Evolutionary conservation across 148 eudicot species (phyloP), one percentile per base, ranked within the genome.

Genomic region (Amaranthus palmeri): DNA sequence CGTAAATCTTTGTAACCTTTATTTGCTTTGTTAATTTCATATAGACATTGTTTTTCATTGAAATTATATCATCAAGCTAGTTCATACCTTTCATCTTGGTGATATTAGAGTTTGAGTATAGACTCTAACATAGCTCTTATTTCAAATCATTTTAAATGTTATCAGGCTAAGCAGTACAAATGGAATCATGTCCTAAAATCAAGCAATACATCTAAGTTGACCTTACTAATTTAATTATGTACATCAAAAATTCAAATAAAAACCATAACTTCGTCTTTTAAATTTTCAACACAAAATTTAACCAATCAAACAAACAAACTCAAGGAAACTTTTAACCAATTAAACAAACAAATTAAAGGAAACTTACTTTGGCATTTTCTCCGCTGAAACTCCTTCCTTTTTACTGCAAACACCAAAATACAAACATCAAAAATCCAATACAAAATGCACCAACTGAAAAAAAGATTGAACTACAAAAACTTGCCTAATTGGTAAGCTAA

Each of bases 401-500:
- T 82, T 83, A 85, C 98, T 92, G 83, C 82, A 79, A 84, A 75
- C 53, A 65, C 65, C 66, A 56, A 50, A 44, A 67, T 53, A 25
- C 5, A 52, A 72, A 64, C 8, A 8, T 41, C 6, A 57, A 63
- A 43, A 62, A 12, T 42, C 3, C 5, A 54, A 8, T 12, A 67
- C 41, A 61, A 10, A 12, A 50, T 52, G 52, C 7, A 58, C 25
- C 25, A 9, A 61, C 12, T 43, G 50, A 76, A 5, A 74, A 36
- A 6, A 36, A 47, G 10, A 61, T n/a, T 0, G 2, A 67, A 44
- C 25, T 12, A 3, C 5, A 5, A 42, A 18, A 61, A 77, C 80
- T 81, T 81, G 80, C 98, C 79, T 71, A 65, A 85, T 80, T 5
- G 98, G 96, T 74, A 87, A 87, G 76, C 85, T 86, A 14, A 79